Evolutionary conservation across 192 early-diverging fungal genomes (phyloP).

Genomic region (Pecoramyces ruminantium): DNA sequence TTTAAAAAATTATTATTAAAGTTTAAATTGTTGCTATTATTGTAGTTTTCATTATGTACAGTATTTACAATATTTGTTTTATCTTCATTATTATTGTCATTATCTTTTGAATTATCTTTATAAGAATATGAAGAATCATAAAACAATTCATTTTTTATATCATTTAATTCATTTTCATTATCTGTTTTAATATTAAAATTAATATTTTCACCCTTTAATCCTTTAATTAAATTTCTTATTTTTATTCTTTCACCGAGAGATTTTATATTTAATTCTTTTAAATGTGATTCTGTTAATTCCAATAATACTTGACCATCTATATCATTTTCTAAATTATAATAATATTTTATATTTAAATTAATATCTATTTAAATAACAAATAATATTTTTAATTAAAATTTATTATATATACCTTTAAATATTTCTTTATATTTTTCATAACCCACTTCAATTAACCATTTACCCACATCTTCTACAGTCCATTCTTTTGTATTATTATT

Average conservation of each 20-base stretch:
- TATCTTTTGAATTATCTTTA: not conserved
- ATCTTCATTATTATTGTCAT: not conserved
- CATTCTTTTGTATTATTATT: not conserved
- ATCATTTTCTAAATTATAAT: conserved; percentile 16
- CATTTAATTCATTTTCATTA: not conserved
- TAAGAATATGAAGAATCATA: too few relatives aligned
- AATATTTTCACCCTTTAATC: conserved; percentile 8
- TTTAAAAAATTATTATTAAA: not conserved
- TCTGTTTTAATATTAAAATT: not conserved
- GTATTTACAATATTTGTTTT: not conserved
- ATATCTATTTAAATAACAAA: too few relatives aligned
- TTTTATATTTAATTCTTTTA: conserved; percentile 16
- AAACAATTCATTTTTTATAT: not conserved
- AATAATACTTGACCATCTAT: conserved; percentile 18
- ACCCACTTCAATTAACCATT: not conserved
- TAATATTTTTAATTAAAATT: too few relatives aligned
- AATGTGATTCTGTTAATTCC: conserved; percentile 7
- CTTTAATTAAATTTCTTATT: conserved; percentile 2
- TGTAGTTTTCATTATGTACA: not conserved
- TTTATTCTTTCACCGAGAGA: conserved; percentile 16
- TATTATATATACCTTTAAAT: not conserved
- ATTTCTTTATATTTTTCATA: not conserved
- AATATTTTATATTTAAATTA: too few relatives aligned
- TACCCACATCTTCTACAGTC: not conserved
- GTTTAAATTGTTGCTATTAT: not conserved